phyloP scores from a whole-genome alignment of 2,329 filamentous ascomycete genomes.

The Cladosporium sp. region DNA sequence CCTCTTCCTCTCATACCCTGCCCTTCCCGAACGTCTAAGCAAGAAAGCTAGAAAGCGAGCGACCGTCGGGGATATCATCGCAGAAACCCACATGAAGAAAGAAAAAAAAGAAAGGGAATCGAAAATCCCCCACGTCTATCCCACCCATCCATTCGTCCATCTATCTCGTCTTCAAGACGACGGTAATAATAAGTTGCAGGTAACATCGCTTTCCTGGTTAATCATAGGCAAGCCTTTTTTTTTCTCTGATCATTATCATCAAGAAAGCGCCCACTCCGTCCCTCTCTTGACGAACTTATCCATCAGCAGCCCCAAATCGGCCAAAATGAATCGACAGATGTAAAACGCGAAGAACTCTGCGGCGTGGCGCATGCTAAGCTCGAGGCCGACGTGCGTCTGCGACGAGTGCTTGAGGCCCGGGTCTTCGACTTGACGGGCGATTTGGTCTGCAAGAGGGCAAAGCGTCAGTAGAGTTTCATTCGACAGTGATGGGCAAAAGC shows the following conservation, averaged over 20 bases:
- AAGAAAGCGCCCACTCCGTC: constrained; percentile 82
- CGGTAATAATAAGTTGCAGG: too few species aligned
- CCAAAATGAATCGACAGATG: constrained; percentile 88
- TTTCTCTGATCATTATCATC: constrained; percentile 13
- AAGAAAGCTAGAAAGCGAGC: neutral
- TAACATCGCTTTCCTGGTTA: too few species aligned
- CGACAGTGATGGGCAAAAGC: neutral
- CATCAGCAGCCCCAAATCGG: constrained; percentile 76
- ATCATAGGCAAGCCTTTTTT: too few species aligned
- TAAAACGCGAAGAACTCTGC: constrained; percentile 98
- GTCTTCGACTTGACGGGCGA: constrained; percentile 92
- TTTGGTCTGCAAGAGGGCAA: constrained; percentile 64
- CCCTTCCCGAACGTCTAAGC: neutral
- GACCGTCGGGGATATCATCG: constrained; percentile 3
- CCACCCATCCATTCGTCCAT: neutral
- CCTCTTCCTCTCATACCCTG: neutral
- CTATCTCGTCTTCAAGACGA: neutral
- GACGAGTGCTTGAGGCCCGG: constrained; percentile 87
- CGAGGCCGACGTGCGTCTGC: constrained; percentile 90
- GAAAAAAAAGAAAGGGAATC: neutral
- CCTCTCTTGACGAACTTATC: constrained; percentile 97
- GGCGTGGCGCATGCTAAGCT: constrained; percentile 87
- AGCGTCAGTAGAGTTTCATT: neutral
- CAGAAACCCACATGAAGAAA: neutral
- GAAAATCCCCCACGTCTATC: neutral